Evolutionary conservation across 257 asterid species (phyloP), one percentile per base, ranked within the genome.

Genomic region (Nicotiana attenuata): DNA sequence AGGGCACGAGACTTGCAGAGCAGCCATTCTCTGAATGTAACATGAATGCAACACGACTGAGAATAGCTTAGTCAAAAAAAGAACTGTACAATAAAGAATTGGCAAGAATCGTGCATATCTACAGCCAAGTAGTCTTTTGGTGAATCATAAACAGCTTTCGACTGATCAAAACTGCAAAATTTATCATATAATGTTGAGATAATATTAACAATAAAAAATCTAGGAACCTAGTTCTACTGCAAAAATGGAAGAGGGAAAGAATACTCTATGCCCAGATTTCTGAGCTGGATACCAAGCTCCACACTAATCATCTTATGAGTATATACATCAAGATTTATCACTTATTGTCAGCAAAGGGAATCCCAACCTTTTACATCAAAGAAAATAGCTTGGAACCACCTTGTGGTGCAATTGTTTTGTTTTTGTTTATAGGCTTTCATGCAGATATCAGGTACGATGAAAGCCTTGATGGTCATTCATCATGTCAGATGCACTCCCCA

Each of bases 401-500:
- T 64, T 28, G 20, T 64, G 68, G 19, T 63, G 41, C 19, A 24
- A 64, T 41, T 13, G 78, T 71, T 71, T 71, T 71, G 20, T 45
- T 71, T 45, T 0, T 9, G 78, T 45, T 38, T 38, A n/a, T n/a
- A 68, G 29, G 56, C 19, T n/a, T n/a, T 68, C 77, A 38, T 38
- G 77, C 77, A 38, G 35, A 71, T 71, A 71, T 29, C 35, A 45
- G 60, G 59, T 75, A 75, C 61, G 41, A 10, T 22, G 41, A 50
- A 47, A 15, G 45, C 38, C 63, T 50, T 75, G 63, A 50, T 75
- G 45, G 41, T 75, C 63, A 75, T 50, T 50, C 60, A 50, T 53
- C 45, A 15, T 29, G 60, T 82, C 83, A 79, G 82, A 65, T 68
- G 82, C 55, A 47, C 60, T 45, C 3, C 76, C 81, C 41, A n/a